phyloP scores from a whole-genome alignment of 2,329 filamentous ascomycete genomes.

The Kalmusia sp. region DNA sequence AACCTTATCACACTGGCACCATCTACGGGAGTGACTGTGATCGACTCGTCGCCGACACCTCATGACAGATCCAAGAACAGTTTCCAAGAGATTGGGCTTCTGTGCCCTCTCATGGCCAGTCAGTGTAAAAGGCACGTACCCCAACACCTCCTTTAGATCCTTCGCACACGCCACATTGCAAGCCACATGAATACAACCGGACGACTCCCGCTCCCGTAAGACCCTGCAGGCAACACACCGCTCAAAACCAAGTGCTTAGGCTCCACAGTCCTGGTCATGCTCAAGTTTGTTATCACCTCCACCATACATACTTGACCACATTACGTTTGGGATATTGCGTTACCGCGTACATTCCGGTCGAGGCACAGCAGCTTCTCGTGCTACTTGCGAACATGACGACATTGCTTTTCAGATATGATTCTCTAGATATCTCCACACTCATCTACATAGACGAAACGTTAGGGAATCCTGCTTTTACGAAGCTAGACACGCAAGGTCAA shows the following conservation, averaged over 20 bases:
- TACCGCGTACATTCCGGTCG: conserved; percentile 1
- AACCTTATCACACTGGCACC: conserved; percentile 13
- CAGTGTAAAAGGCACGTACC: neutral
- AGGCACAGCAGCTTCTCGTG: neutral
- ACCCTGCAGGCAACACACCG: conserved; percentile 7
- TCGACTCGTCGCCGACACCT: conserved; percentile 10
- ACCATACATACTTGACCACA: neutral
- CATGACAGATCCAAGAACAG: neutral
- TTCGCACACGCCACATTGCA: conserved; percentile 6
- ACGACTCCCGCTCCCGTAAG: conserved; percentile 8
- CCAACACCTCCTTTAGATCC: neutral
- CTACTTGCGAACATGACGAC: neutral
- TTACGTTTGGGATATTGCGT: neutral
- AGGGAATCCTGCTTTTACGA: too few relatives aligned
- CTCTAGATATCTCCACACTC: too few relatives aligned
- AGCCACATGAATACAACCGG: conserved; percentile 11
- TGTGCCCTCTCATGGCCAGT: neutral
- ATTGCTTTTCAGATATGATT: too few relatives aligned
- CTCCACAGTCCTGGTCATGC: neutral
- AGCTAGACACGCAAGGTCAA: too few relatives aligned
- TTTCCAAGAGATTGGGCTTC: neutral
- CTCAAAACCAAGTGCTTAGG: neutral
- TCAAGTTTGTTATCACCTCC: neutral
- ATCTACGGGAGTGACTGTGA: conserved; percentile 20
- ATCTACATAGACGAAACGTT: too few relatives aligned